These are phyloP conservation scores for Colletotrichum sp. DNA, from an alignment of 2,329 filamentous ascomycete species.

Conservation along the genomic window DNA sequence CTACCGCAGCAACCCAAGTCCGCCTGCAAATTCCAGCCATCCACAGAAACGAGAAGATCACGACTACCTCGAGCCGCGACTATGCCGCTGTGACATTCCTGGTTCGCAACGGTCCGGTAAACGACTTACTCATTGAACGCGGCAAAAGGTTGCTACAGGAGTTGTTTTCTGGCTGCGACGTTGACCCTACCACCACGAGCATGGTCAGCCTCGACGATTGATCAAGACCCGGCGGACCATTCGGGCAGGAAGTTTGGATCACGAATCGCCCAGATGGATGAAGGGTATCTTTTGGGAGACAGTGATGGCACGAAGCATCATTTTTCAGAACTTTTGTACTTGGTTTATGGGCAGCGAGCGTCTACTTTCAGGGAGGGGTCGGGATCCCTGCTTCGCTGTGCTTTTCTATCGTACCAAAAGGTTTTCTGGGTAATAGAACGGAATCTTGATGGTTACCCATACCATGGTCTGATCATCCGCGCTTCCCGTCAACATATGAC, in stretches of 20 bases:
- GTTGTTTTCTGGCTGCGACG: not conserved
- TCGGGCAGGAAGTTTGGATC: not conserved
- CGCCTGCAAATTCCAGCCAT: not conserved
- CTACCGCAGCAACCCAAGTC: not conserved
- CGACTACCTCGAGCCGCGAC: not conserved
- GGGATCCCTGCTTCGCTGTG: not conserved
- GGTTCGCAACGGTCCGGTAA: not conserved
- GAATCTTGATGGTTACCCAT: not conserved
- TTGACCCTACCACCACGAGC: not conserved
- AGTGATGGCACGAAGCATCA: not conserved
- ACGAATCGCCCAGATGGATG: not conserved
- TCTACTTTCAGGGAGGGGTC: not conserved
- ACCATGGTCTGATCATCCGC: not conserved
- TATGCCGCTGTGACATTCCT: not conserved
- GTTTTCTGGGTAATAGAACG: not conserved
- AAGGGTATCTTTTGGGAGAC: not conserved
- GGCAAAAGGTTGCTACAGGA: not conserved
- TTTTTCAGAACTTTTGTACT: not conserved
- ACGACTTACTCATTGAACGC: not conserved
- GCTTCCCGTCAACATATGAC: not conserved
- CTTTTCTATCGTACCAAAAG: not conserved
- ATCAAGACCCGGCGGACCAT: not conserved
- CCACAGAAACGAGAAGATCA: not conserved
- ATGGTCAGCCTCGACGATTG: not conserved
- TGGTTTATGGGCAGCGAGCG: not conserved